Evolutionary conservation across 163 green algal species (phyloP).

Genomic region (Chlorella variabilis): DNA sequence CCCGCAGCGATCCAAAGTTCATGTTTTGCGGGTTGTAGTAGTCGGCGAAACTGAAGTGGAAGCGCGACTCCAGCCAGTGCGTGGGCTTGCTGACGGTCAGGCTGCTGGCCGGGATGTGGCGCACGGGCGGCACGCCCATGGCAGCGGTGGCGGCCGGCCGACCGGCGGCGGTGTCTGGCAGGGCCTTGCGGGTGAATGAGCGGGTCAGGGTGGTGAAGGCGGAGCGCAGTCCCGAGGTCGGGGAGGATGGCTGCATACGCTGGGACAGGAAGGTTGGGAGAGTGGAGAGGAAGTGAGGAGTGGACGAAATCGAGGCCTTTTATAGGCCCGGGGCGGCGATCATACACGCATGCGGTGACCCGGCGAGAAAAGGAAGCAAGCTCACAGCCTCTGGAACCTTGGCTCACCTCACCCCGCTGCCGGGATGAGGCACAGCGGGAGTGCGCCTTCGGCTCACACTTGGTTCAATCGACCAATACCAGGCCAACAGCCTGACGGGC

Average conservation of each 20-base stretch:
- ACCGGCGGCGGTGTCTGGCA: not conserved
- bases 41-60: conserved; percentile 72
- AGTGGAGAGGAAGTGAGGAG: not conserved
- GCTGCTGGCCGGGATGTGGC: conserved; percentile 9
- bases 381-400: not conserved
- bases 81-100: conserved; percentile 22
- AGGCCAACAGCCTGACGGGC: no score
- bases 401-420: not conserved
- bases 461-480: no score
- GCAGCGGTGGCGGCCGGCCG: not conserved
- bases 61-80: conserved; percentile 74
- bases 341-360: no score
- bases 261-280: not conserved
- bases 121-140: not conserved
- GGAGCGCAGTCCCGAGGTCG: not conserved
- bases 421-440: no score
- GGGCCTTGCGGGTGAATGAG: not conserved
- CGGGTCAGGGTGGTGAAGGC: not conserved
- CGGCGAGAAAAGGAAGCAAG: not conserved
- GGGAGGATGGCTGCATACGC: not conserved
- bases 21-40: conserved; percentile 53
- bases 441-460: no score
- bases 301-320: no score
- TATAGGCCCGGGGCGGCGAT: no score
- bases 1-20: conserved; percentile 75